Evolutionary conservation across 768 basidiomycete species (phyloP).

Genomic region (Kwoniella bestiolae): DNA sequence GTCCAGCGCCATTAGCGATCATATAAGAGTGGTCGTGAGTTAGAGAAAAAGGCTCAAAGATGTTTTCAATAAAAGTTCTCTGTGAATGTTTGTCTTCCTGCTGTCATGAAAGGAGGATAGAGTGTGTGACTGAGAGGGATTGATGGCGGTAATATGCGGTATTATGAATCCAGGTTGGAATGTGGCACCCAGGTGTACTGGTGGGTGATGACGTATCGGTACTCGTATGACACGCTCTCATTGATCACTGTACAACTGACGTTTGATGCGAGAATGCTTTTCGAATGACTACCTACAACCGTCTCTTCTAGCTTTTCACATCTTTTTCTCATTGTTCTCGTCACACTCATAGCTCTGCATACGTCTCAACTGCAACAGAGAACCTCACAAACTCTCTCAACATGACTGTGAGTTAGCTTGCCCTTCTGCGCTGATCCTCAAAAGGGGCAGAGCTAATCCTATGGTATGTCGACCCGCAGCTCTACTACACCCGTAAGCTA

Average conservation of each 20-base stretch:
- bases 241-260: too few species aligned
- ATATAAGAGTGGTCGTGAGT: too few species aligned
- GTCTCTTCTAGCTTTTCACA: neutral
- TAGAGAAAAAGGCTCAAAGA: too few species aligned
- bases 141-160: slow-evolving; percentile 5
- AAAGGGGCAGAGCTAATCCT: neutral
- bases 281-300: neutral
- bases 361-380: too few species aligned
- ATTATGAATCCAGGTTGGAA: too few species aligned
- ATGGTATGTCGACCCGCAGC: slow-evolving; percentile 24
- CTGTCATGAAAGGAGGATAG: too few species aligned
- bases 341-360: too few species aligned
- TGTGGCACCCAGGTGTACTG: slow-evolving; percentile 5
- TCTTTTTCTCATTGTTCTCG: too few species aligned
- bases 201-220: slow-evolving; percentile 3
- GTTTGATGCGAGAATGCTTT: slow-evolving; percentile 3
- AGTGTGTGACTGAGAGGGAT: neutral
- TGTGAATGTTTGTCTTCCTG: slow-evolving; percentile 1
- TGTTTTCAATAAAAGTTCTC: too few species aligned
- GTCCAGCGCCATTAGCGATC: too few species aligned
- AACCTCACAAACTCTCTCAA: neutral
- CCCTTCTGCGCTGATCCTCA: neutral
- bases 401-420: slow-evolving; percentile 7
- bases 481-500: slow-evolving; percentile 51
- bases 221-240: slow-evolving; percentile 9